Evolutionary conservation across 2,329 filamentous ascomycete species (phyloP).

Genomic region (Onygenales sp.): DNA sequence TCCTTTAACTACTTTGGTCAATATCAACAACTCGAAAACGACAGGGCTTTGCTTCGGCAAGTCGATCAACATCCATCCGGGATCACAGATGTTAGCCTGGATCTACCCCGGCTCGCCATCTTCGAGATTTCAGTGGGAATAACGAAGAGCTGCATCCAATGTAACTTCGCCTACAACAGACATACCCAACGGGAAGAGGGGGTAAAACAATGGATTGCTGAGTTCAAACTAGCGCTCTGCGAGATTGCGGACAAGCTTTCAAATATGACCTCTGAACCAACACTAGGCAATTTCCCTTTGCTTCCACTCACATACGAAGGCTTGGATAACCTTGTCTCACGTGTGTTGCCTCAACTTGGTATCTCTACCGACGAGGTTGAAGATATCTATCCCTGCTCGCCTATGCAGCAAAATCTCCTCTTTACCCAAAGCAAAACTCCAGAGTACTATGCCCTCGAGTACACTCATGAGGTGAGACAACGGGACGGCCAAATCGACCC

Average conservation of each 20-base stretch:
- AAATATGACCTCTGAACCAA: slow-evolving; percentile 19
- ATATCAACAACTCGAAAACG: slow-evolving; percentile 37
- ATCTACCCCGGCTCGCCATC: slow-evolving; percentile 37
- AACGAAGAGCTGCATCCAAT: slow-evolving; percentile 35
- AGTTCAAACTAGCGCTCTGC: slow-evolving; percentile 27
- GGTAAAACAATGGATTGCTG: slow-evolving; percentile 35
- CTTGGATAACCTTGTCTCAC: slow-evolving; percentile 27
- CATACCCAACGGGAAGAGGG: slow-evolving; percentile 35
- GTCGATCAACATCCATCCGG: slow-evolving; percentile 27
- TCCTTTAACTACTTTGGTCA: slow-evolving; percentile 31
- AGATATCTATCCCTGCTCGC: slow-evolving; percentile 23
- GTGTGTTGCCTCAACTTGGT: slow-evolving; percentile 29
- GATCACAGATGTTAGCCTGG: slow-evolving; percentile 35
- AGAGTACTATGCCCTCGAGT: slow-evolving; percentile 27
- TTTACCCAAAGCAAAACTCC: slow-evolving; percentile 29
- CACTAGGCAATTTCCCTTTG: slow-evolving; percentile 37
- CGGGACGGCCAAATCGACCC: slow-evolving; percentile 15
- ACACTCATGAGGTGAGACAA: slow-evolving; percentile 22
- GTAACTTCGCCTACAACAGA: slow-evolving; percentile 42
- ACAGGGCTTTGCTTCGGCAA: slow-evolving; percentile 33
- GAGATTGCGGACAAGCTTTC: slow-evolving; percentile 20
- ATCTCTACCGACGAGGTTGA: slow-evolving; percentile 27
- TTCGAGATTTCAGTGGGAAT: slow-evolving; percentile 44
- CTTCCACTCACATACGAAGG: slow-evolving; percentile 34
- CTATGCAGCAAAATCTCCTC: slow-evolving; percentile 17